These are phyloP conservation scores for Elaphomyces granulatus DNA, from an alignment of 495 filamentous ascomycete species.

Conservation along the genomic window DNA sequence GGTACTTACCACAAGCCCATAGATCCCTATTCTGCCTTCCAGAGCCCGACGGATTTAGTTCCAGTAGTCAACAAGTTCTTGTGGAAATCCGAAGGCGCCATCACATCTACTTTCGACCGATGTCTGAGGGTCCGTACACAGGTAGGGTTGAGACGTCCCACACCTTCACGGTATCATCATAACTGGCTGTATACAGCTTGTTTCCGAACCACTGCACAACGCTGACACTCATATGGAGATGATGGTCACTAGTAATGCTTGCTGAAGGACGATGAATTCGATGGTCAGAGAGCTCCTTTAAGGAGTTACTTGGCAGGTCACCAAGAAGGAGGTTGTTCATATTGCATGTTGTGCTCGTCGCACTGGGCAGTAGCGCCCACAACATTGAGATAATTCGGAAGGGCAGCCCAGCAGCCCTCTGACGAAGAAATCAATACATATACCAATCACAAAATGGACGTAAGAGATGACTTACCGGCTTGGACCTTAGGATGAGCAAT, in stretches of 20 bases:
- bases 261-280: conserved; percentile 42
- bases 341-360: conserved; percentile 65
- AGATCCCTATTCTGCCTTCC: conserved; percentile 43
- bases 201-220: conserved; percentile 54
- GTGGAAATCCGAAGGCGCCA: conserved; percentile 39
- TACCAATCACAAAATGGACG: conserved; percentile 1
- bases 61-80: conserved; percentile 38
- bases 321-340: conserved; percentile 75
- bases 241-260: conserved; percentile 42
- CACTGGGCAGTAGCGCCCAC: conserved; percentile 61
- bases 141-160: conserved; percentile 41
- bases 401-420: conserved; percentile 51
- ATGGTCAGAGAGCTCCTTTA: conserved; percentile 60
- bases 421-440: conserved; percentile 14
- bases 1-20: conserved; percentile 36
- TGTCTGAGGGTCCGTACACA: conserved; percentile 45
- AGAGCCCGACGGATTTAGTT: conserved; percentile 20
- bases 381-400: conserved; percentile 30
- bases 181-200: conserved; percentile 61
- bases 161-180: conserved; percentile 64
- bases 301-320: conserved; percentile 32
- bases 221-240: conserved; percentile 62
- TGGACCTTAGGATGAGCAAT: conserved; percentile 56
- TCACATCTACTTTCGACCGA: conserved; percentile 53
- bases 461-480: conserved; percentile 22